Conservation (phyloP, 495 filamentous ascomycete genomes). For the Patellaria atrata region DNA sequence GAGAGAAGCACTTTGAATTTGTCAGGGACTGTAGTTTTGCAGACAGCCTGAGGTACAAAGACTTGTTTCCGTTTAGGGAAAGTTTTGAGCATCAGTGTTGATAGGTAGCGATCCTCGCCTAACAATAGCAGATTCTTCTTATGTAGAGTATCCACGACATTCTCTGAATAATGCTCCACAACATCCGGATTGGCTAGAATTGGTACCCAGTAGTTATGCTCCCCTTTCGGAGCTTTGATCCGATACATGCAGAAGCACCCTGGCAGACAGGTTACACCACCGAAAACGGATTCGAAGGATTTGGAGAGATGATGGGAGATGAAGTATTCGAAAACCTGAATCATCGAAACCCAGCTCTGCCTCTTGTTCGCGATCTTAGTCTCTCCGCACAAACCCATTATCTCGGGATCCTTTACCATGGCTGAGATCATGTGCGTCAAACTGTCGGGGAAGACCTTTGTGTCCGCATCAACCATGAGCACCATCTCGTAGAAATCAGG, state of each 20-base stretch:
- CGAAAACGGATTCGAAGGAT: slow-evolving; percentile 95
- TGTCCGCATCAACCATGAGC: slow-evolving; percentile 98
- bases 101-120: slow-evolving; percentile 93
- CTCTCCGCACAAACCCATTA: slow-evolving; percentile 98
- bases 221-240: slow-evolving; percentile 97
- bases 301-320: slow-evolving; percentile 96
- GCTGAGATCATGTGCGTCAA: slow-evolving; percentile 97
- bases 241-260: slow-evolving; percentile 99
- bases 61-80: slow-evolving; percentile 99
- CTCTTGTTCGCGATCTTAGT: slow-evolving; percentile 99
- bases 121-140: slow-evolving; percentile 95
- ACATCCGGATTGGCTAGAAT: slow-evolving; percentile 97
- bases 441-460: slow-evolving; percentile 96
- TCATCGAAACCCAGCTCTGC: slow-evolving; percentile 88
- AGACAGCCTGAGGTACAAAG: slow-evolving; percentile 95
- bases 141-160: slow-evolving; percentile 96
- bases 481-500: slow-evolving; percentile 96
- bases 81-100: slow-evolving; percentile 93
- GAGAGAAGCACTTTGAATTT: slow-evolving; percentile 84
- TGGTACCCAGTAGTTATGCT: slow-evolving; percentile 98
- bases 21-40: slow-evolving; percentile 94
- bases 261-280: slow-evolving; percentile 96
- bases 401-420: slow-evolving; percentile 97
- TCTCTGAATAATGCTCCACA: slow-evolving; percentile 98
- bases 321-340: slow-evolving; percentile 99